phyloP scores from a whole-genome alignment of 225 moss, liverwort and hornwort genomes.

The Takakia lepidozioides region DNA sequence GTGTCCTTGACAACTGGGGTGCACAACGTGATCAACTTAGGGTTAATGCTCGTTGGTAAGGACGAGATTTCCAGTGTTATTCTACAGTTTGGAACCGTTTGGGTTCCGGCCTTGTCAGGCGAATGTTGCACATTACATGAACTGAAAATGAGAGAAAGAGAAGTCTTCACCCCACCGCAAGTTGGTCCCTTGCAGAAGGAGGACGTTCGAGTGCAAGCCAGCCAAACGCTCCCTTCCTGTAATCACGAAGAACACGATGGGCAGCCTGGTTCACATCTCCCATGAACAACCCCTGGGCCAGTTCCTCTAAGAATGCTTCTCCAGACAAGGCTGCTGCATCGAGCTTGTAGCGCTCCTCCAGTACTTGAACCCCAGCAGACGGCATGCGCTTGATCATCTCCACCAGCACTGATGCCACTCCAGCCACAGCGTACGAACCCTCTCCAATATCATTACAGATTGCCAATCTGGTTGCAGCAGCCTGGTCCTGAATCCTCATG shows the following conservation, averaged over 20 bases:
- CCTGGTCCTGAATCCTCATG: slow-evolving; percentile 92
- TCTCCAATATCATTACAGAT: slow-evolving; percentile 99
- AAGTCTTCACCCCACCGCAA: no score
- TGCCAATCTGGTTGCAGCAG: slow-evolving; percentile 80
- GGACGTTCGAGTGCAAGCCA: slow-evolving; percentile 92
- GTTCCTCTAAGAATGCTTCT: slow-evolving; percentile 68
- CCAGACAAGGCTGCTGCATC: slow-evolving; percentile 54
- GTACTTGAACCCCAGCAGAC: slow-evolving; percentile 53
- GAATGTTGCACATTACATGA: no score
- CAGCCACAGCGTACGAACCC: slow-evolving; percentile 90
- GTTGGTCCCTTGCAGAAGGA: no score
- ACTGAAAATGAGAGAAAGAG: no score
- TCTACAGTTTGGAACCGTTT: no score
- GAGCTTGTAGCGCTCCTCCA: slow-evolving; percentile 61
- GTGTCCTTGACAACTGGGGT: no score
- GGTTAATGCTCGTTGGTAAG: no score
- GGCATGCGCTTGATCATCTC: slow-evolving; percentile 91
- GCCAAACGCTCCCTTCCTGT: slow-evolving; percentile 77
- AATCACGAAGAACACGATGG: slow-evolving; percentile 64
- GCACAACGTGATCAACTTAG: no score
- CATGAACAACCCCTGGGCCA: slow-evolving; percentile 65
- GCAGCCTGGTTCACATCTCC: slow-evolving; percentile 97
- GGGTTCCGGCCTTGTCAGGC: no score
- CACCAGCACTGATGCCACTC: slow-evolving; percentile 84
- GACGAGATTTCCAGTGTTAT: no score